Evolutionary conservation across 768 basidiomycete species (phyloP), one percentile per base, ranked within the genome.

Genomic region (Tulasnella sp.): DNA sequence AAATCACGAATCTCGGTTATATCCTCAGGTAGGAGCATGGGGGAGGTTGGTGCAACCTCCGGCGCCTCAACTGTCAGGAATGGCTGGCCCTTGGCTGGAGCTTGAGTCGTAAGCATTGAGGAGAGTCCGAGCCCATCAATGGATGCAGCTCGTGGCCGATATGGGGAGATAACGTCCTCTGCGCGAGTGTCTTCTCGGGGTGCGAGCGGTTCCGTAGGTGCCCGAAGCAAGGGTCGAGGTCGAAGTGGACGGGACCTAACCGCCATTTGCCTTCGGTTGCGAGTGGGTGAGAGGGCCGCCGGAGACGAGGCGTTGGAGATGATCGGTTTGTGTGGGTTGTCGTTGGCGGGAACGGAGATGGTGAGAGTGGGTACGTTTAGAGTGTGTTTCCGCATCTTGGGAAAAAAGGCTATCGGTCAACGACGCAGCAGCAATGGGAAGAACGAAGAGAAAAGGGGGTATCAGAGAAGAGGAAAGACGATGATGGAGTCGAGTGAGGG

Each of bases 1-100:
- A 83, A 83, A 40, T 80, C 80, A n/a, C 80, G 79, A 26, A 80
- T 70, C 75, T 80, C 80, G 39, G 55, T 48, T 13, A 80, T 72
- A 57, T 80, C 80, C 9, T 74, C 73, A 18, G 79, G 44, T 15
- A 35, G 71, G 32, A 79, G 80, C 44, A 48, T 40, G 16, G 74
- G 74, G 29, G 74, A 75, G 11, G 42, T 15, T 55, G 46, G n/a
- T 57, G 11, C 51, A 7, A 48, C 74, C n/a, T 44, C 55, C 13
- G 74, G 44, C 70, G 5, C 29, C 32, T 70, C 70, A 29, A 70
- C 70, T 6, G 32, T n/a, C 51, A 51, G n/a, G n/a, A 51, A 51
- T n/a, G 51, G 10, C n/a, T 51, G 51, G 5, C 72, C 6, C 35
- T n/a, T 40, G 13, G 72, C 72, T 15, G 40, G 40, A 42, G 32